Percentiles rank a stretch among this genome's conserved stretches.
phyloP scores from a whole-genome alignment of 805 yeast genomes.

The Suhomyces sp. region DNA sequence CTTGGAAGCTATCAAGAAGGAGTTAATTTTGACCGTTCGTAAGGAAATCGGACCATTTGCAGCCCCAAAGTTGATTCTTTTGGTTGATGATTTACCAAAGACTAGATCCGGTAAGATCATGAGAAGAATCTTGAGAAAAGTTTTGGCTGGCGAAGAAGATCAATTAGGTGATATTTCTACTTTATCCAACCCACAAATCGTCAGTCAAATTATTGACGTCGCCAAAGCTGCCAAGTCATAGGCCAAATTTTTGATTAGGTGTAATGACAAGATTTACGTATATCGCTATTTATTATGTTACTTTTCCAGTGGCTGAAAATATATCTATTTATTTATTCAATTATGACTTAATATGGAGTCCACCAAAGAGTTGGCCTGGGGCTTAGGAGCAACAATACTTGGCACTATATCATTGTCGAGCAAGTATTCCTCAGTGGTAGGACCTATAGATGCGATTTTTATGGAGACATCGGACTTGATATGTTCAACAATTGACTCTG shows the following conservation, averaged over 20 bases:
- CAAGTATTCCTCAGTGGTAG: slow-evolving; percentile 76
- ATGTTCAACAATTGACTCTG: slow-evolving; percentile 56
- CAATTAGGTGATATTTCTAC: slow-evolving; percentile 92
- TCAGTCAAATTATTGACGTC: slow-evolving; percentile 68
- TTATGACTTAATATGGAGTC: slow-evolving; percentile 26
- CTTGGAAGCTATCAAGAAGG: slow-evolving; percentile 61
- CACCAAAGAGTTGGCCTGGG: slow-evolving; percentile 61
- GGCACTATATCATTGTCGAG: slow-evolving; percentile 51
- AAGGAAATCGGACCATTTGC: slow-evolving; percentile 93
- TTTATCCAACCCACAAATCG: slow-evolving; percentile 80
- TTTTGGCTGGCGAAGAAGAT: slow-evolving; percentile 87
- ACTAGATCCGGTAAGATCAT: slow-evolving; percentile 98
- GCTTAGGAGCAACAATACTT: slow-evolving; percentile 64
- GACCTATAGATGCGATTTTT: slow-evolving; percentile 83
- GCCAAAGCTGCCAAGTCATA: slow-evolving; percentile 42
- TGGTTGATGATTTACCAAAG: slow-evolving; percentile 93
- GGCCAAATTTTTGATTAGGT: neutral
- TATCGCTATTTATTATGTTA: neutral
- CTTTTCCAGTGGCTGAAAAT: neutral
- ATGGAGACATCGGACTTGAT: slow-evolving; percentile 16
- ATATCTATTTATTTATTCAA: neutral
- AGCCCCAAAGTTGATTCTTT: slow-evolving; percentile 82
- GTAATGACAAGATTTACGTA: neutral
- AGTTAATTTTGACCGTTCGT: slow-evolving; percentile 83
- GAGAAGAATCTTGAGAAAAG: slow-evolving; percentile 95